Evolutionary conservation across 768 basidiomycete genomes (phyloP).

Genomic region (Tulasnella sp.): DNA sequence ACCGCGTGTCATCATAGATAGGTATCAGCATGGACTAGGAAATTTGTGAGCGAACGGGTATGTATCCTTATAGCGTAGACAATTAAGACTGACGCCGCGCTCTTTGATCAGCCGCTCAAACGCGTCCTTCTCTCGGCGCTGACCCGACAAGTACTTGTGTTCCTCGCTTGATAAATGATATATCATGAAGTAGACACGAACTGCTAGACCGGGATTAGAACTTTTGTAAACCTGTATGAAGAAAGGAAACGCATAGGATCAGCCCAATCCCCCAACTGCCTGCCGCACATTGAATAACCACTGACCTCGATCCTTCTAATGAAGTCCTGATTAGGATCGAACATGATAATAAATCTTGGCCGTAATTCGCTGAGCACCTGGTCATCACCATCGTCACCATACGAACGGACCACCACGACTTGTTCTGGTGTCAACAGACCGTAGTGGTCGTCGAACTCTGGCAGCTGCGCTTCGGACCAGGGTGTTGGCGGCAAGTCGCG

Average conservation of each 20-base stretch:
- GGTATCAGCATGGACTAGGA: slow-evolving; percentile 80
- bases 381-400: slow-evolving; percentile 89
- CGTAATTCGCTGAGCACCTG: slow-evolving; percentile 72
- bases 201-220: slow-evolving; percentile 65
- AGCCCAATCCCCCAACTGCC: too few relatives aligned
- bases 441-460: slow-evolving; percentile 43
- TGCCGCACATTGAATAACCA: not conserved
- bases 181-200: slow-evolving; percentile 93
- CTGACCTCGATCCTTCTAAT: slow-evolving; percentile 81
- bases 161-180: slow-evolving; percentile 91
- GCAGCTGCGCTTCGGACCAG: too few relatives aligned
- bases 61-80: not conserved
- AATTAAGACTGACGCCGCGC: slow-evolving; percentile 52
- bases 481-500: too few relatives aligned
- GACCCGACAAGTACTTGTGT: slow-evolving; percentile 82
- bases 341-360: slow-evolving; percentile 91
- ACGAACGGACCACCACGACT: slow-evolving; percentile 74
- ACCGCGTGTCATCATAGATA: slow-evolving; percentile 35
- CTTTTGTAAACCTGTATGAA: slow-evolving; percentile 66
- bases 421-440: slow-evolving; percentile 70
- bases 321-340: slow-evolving; percentile 89
- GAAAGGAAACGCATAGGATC: too few relatives aligned
- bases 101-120: slow-evolving; percentile 91
- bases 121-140: slow-evolving; percentile 85
- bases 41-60: not conserved